Evolutionary conservation across 495 filamentous ascomycete genomes (phyloP).

Genomic region (Neurospora terricola): DNA sequence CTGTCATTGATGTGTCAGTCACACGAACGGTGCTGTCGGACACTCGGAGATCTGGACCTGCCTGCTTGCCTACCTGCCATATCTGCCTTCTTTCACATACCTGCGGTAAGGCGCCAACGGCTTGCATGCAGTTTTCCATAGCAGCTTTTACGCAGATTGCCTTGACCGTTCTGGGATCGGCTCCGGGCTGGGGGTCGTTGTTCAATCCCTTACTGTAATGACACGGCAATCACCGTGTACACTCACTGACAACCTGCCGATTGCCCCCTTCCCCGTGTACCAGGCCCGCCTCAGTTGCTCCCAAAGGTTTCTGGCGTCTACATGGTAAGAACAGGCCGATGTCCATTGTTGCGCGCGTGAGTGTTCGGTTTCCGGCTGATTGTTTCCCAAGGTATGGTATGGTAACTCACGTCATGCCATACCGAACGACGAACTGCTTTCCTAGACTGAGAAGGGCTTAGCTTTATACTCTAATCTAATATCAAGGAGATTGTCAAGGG

Average conservation of each 20-base stretch:
- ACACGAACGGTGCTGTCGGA: neutral
- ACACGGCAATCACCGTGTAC: neutral
- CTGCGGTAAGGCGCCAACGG: neutral
- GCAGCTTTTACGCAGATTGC: neutral
- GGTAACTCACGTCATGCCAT: neutral
- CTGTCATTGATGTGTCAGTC: neutral
- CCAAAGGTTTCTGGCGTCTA: neutral
- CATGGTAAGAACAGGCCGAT: neutral
- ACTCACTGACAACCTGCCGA: neutral
- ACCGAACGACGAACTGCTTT: neutral
- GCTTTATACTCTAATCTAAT: neutral
- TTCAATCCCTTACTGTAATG: neutral
- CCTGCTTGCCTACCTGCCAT: neutral
- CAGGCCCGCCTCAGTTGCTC: neutral
- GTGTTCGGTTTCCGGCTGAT: neutral
- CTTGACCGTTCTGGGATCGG: neutral
- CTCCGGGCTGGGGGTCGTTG: neutral
- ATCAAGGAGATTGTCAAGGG: neutral
- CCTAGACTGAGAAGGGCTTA: neutral
- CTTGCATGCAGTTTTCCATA: neutral
- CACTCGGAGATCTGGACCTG: neutral
- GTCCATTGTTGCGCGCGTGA: neutral
- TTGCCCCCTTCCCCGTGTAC: neutral
- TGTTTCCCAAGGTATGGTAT: neutral
- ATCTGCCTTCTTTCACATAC: neutral